Evolutionary conservation across 2,329 filamentous ascomycete genomes (phyloP), one percentile per base, ranked within the genome.

Genomic region (Clonostachys rhizophaga): DNA sequence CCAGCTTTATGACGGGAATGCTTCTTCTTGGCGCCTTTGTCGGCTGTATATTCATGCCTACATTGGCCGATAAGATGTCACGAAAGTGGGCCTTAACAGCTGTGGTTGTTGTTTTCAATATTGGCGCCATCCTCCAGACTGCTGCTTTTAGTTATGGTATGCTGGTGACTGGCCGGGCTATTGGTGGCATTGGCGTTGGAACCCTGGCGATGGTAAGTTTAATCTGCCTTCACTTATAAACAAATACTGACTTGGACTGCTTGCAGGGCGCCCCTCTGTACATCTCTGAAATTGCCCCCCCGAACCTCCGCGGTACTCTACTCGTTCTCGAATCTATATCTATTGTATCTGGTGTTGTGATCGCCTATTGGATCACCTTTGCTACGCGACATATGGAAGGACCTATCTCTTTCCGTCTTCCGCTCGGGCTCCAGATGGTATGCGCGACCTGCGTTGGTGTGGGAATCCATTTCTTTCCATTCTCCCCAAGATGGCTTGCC

Each of bases 401-500:
- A 24, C 45, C 43, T 33, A 14, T 30, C 18, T 40, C 50, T 5
- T 51, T 43, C 43, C 37, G 40, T 6, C 43, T 51, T 1, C 50
- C 50, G n/a, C 50, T 50, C 24, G 34, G 46, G 8, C 34, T 50
- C n/a, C 50, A 51, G 17, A 46, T 49, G 10, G 24, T 43, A n/a
- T 43, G 47, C 3, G 44, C 16, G 14, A 13, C 18, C 20, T 16
- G 11, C 37, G 35, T 46, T 16, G 44, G 36, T 13, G 18, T 47
- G 14, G 46, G 46, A 14, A 72, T 83, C 35, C 78, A 77, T 71
- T 78, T 83, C 63, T 79, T 86, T 58, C 83, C 82, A 2, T 83
- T 86, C 53, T 81, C 78, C 3, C 82, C 81, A 0, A 67, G 82
- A 7, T 83, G 76, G 72, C 70, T 86, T 2, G 72, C 77, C 48